phyloP scores from a whole-genome alignment of 257 asterid species.

The Dorcoceras hygrometricum region DNA sequence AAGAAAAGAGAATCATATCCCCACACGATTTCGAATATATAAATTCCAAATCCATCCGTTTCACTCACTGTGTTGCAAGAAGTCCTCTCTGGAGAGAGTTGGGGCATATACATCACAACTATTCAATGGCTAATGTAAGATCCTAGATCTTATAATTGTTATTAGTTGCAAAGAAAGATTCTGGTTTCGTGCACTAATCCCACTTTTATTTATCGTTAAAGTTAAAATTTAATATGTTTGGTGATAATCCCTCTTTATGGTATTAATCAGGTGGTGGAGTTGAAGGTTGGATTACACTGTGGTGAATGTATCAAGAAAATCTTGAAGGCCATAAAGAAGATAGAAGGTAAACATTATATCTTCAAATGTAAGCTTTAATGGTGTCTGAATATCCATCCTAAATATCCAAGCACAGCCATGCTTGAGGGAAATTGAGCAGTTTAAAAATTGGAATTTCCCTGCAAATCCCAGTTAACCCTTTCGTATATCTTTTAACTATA shows the following conservation, averaged over 20 bases:
- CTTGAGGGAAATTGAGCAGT: background rate
- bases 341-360: slow-evolving; percentile 49
- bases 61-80: background rate
- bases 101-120: background rate
- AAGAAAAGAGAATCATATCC: slow-evolving; percentile 50
- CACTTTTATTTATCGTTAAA: no score
- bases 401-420: background rate
- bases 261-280: slow-evolving; percentile 58
- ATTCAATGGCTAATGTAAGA: slow-evolving; percentile 67
- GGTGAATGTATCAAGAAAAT: slow-evolving; percentile 86
- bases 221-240: no score
- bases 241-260: background rate
- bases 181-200: background rate
- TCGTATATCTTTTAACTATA: no score
- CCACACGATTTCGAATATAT: slow-evolving; percentile 27
- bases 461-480: no score
- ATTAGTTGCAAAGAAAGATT: background rate
- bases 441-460: no score
- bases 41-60: slow-evolving; percentile 24
- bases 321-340: slow-evolving; percentile 86
- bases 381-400: background rate
- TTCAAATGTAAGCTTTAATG: background rate
- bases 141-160: background rate
- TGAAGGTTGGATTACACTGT: slow-evolving; percentile 89
- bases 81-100: background rate